Evolutionary conservation across 2,329 filamentous ascomycete genomes (phyloP).

Genomic region (Venturiaceae sp.): DNA sequence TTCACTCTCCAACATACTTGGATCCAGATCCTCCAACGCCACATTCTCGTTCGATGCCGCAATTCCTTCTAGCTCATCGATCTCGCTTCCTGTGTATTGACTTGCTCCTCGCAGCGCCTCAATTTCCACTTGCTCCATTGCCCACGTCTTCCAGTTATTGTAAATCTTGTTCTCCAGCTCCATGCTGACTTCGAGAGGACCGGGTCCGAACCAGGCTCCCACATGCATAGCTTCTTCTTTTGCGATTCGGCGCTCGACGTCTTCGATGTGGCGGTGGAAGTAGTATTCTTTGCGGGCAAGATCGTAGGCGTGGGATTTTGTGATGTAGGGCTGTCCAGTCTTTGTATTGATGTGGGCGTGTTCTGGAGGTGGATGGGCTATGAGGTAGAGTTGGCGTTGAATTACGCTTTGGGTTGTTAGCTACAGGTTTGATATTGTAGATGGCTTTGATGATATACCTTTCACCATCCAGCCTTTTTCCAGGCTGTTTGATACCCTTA

Average conservation of each 20-base stretch:
- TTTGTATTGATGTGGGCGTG: conserved; percentile 33
- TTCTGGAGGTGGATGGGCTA: conserved; percentile 46
- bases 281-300: conserved; percentile 86
- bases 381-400: conserved; percentile 81
- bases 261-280: conserved; percentile 66
- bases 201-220: conserved; percentile 82
- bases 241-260: conserved; percentile 73
- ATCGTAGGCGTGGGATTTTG: conserved; percentile 59
- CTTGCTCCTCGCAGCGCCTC: conserved; percentile 36
- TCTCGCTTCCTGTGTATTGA: conserved; percentile 1
- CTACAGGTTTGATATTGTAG: background rate
- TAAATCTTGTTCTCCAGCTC: conserved; percentile 69
- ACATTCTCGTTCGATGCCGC: background rate
- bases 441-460: conserved; percentile 33
- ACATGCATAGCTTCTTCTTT: conserved; percentile 77
- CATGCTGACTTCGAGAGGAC: conserved; percentile 66
- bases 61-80: background rate
- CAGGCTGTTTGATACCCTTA: conserved; percentile 57
- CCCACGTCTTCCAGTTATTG: conserved; percentile 81
- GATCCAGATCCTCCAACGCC: background rate
- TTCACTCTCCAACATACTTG: background rate
- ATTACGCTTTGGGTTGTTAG: conserved; percentile 56
- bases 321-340: background rate
- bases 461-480: conserved; percentile 72
- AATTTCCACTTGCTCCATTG: conserved; percentile 42